A percentile compares a stretch with the other conserved stretches of the same genome.
phyloP scores from a whole-genome alignment of 371 early-diverging fungal species.

The Rhizopus microsporus region DNA sequence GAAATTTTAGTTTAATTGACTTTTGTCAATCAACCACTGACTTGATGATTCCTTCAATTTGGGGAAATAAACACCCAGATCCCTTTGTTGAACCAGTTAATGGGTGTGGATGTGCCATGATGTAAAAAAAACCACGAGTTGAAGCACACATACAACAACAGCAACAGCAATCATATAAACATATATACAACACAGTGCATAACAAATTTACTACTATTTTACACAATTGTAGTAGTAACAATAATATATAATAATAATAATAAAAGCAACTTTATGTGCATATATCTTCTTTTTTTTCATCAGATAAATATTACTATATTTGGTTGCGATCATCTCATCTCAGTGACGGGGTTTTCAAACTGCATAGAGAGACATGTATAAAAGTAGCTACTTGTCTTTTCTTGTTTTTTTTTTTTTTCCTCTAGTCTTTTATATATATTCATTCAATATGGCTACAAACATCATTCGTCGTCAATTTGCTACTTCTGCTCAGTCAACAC shows the following conservation, averaged over 20 bases:
- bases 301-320: slow-evolving; percentile 23
- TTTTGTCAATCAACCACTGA: slow-evolving; percentile 61
- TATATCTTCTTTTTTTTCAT: slow-evolving; percentile 5
- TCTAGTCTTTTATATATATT: not conserved
- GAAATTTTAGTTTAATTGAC: slow-evolving; percentile 45
- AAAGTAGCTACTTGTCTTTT: not conserved
- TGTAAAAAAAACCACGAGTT: slow-evolving; percentile 14
- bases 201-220: too few relatives aligned
- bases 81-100: slow-evolving; percentile 63
- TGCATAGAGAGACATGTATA: slow-evolving; percentile 15
- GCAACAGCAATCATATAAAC: too few relatives aligned
- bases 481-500: slow-evolving; percentile 51
- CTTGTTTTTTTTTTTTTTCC: slow-evolving; percentile 1
- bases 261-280: too few relatives aligned
- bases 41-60: slow-evolving; percentile 74
- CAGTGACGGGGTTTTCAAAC: slow-evolving; percentile 19
- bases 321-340: slow-evolving; percentile 31
- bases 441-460: slow-evolving; percentile 36
- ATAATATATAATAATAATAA: too few relatives aligned
- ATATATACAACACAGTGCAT: too few relatives aligned
- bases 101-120: slow-evolving; percentile 30
- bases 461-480: slow-evolving; percentile 58
- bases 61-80: slow-evolving; percentile 83
- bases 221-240: too few relatives aligned
- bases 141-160: too few relatives aligned